Evolutionary conservation across 2,329 filamentous ascomycete genomes (phyloP), one percentile per base, ranked within the genome.

Genomic region (Aspergillus oerlinghausenensis): DNA sequence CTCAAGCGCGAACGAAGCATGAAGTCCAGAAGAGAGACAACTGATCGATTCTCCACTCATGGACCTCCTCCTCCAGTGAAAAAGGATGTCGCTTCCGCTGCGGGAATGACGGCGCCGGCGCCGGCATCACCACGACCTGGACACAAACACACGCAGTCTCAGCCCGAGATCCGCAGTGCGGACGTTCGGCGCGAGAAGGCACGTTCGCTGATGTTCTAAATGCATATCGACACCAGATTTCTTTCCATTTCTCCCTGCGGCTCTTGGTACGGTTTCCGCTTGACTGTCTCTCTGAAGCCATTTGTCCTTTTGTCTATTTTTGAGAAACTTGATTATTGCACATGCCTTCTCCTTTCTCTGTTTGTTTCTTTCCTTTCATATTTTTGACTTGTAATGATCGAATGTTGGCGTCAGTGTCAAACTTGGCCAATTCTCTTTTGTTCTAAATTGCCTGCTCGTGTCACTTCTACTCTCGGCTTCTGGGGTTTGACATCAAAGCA

Each of bases 1-100:
- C 77, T 86, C 43, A 76, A 74, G 58, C 73, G 73, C n/a, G 76
- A 79, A 60, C 70, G 71, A 50, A 75, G 67, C 55, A 65, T 69
- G 55, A 74, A 71, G 50, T 23, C 66, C 9, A 70, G 68, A 43
- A 67, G 67, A 28, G 65, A 69, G 29, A 67, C 67, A 17, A 59
- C 60, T 11, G 69, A 69, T 53, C 68, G 65, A 29, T 56, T 66
- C 28, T 60, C 61, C 48, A 57, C 58, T 17, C 66, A 53, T 35
- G 55, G 50, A 8, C 57, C 63, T 38, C 64, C 63, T n/a, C 65
- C 69, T 9, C 65, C 65, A 48, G 58, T 57, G 7, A 68, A 60
- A 49, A 67, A 70, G 50, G 63, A 68, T 23, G 54, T 50, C 43
- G 51, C 49, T 29, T 60, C 62, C 38, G 64, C 63, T 23, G 62